Conservation (phyloP, 2,329 filamentous ascomycete species). For the Furcasterigmium sp. region DNA sequence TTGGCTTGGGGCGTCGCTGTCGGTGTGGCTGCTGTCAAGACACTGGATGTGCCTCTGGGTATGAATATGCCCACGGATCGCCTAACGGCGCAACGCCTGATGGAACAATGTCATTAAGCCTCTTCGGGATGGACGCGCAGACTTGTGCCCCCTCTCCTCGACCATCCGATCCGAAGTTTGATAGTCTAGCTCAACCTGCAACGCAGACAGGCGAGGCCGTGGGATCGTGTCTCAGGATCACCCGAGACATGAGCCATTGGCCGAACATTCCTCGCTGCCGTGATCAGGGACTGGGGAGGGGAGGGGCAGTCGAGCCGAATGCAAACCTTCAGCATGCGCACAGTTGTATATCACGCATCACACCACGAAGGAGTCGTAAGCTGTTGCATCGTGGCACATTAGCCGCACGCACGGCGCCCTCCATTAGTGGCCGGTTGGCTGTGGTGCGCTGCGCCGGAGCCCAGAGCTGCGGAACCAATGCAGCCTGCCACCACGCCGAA, state of each 20-base stretch:
- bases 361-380: no score
- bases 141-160: no score
- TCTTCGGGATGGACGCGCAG: no score
- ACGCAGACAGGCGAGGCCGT: neutral
- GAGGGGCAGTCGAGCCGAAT: neutral
- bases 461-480: neutral
- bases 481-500: neutral
- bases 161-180: neutral
- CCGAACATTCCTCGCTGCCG: neutral
- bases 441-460: no score
- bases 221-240: neutral
- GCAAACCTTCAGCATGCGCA: neutral
- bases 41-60: neutral
- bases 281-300: neutral
- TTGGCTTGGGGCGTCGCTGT: neutral
- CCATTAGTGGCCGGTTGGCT: no score
- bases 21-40: neutral
- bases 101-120: no score
- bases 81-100: neutral
- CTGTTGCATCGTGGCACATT: neutral
- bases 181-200: neutral
- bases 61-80: neutral
- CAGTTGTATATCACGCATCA: neutral
- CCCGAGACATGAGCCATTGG: neutral
- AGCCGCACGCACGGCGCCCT: no score